Evolutionary conservation across 202 grass and related monocot genomes (phyloP), one percentile per base, ranked within the genome.

Genomic region (Elaeis oleifera): DNA sequence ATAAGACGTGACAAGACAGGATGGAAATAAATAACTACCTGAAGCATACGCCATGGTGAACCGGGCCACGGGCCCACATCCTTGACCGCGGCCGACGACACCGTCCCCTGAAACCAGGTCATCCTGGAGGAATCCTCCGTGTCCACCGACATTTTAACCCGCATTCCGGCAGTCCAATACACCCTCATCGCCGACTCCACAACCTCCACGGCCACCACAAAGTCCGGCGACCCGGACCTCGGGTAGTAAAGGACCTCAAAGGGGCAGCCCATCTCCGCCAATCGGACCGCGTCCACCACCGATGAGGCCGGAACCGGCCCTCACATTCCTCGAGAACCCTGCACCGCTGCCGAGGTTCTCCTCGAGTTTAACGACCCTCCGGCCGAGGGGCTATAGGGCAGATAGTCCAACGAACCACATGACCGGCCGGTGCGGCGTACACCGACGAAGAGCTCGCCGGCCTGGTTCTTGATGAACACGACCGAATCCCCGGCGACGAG

Each of bases 191-290:
- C 75, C 7, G 8, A 39, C n/a, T 90, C 78, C 53, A 90, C 90
- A 21, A 60, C 71, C 67, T 51, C 61, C 44, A 53, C 81, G 52
- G 76, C 72, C 72, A 96, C 86, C 49, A 96, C 57, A 69, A 96
- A 96, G 61, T 79, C 74, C 19, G 59, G 74, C 0, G 78, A 72
- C 11, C 86, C 78, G 5, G 66, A 60, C 0, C 69, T 72, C 5
- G 86, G 86, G 57, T 78, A 90, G 75, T 76, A 90, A 3, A 74
- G 27, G 53, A 90, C 86, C 50, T 80, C 73, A 74, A 96, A 88
- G 0, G 72, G 53, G 1, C 5, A 61, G 9, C 72, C 71, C 53
- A 63, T 53, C 23, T 69, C 66, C 23, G 90, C 83, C 15, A 74
- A 76, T 13, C 71, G 53, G 36, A 76, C 70, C 0, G 81, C 71